These are phyloP conservation scores for Backusella tuberculispora DNA, from an alignment of 192 early-diverging fungal species.

Conservation along the genomic window DNA sequence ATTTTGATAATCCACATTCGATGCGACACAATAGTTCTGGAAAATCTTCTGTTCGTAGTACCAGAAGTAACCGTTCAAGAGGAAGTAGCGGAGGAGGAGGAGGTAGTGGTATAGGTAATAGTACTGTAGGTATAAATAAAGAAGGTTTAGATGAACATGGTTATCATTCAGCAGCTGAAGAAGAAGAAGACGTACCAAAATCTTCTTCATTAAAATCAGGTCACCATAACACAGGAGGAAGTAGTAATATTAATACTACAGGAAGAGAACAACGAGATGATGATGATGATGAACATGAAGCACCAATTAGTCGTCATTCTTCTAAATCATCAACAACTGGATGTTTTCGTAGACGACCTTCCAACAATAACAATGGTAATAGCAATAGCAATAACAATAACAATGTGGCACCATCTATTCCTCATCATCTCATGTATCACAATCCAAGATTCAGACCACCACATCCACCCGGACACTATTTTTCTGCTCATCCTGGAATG, in stretches of 20 bases:
- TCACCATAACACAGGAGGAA: not conserved
- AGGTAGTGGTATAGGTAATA: not conserved
- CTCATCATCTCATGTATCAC: not conserved
- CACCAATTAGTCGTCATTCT: not conserved
- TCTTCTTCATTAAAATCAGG: not conserved
- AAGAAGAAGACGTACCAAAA: not conserved
- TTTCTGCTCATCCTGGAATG: not conserved
- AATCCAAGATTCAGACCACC: not conserved
- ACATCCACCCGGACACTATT: not conserved
- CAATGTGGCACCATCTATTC: not conserved
- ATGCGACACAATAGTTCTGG: not conserved
- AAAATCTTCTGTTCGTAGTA: constrained; percentile 1
- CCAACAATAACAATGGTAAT: not conserved
- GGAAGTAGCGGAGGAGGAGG: not conserved
- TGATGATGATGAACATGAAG: not conserved
- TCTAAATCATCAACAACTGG: not conserved
- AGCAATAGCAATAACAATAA: not conserved
- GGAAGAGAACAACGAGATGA: not conserved
- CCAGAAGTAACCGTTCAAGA: constrained; percentile 6
- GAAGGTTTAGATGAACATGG: not conserved
- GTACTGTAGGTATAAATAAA: not conserved
- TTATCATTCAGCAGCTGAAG: constrained; percentile 7
- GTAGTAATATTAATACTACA: not conserved
- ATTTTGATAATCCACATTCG: not conserved
- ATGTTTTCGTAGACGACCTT: not conserved